Evolutionary conservation across 192 early-diverging fungal species (phyloP), one percentile per base, ranked within the genome.

Genomic region (Kappamyces sp.): DNA sequence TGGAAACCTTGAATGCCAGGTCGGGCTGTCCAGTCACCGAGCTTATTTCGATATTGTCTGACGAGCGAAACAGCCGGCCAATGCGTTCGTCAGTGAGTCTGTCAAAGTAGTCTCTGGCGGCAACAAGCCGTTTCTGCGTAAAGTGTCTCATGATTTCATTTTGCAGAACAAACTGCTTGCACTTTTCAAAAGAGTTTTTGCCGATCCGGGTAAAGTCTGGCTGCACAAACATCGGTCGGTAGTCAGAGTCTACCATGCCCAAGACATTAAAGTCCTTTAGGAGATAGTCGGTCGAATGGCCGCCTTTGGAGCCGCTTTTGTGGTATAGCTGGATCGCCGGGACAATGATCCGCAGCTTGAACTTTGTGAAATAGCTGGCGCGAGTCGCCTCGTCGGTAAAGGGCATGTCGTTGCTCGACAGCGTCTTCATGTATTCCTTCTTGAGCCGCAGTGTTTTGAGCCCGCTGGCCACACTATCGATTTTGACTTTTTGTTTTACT

Each of bases 301-400:
- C 70, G 35, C 79, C 79, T 58, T 74, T 67, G 7, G 73, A 63
- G 13, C 79, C 79, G 15, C 60, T 47, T 60, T 67, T 66, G 44
- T 74, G 73, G 57, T 82, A 82, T 0, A 75, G 55, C 23, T 69
- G 50, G 2, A 82, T 58, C 1, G 79, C 61, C 3, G 67, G 67
- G 2, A 79, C 74, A 15, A 78, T 37, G 13, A 79, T 66, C 33
- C 71, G 60, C 66, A 73, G 74, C 47, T 77, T 77, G 58, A 78
- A 82, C 43, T 54, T 44, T 40, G 63, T 8, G 62, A 76, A 79
- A 44, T 71, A 68, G 47, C 74, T 74, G 10, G 43, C 42, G 4
- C 70, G 43, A 15, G 69, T 60, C 35, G 66, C 71, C 61, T 75
- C 70, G 40, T 42, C 63, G 67, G 51, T 62, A 23, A 75, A 63